These are phyloP conservation scores for Penicillium sp. DNA, from an alignment of 2,329 filamentous ascomycete species.

Conservation along the genomic window DNA sequence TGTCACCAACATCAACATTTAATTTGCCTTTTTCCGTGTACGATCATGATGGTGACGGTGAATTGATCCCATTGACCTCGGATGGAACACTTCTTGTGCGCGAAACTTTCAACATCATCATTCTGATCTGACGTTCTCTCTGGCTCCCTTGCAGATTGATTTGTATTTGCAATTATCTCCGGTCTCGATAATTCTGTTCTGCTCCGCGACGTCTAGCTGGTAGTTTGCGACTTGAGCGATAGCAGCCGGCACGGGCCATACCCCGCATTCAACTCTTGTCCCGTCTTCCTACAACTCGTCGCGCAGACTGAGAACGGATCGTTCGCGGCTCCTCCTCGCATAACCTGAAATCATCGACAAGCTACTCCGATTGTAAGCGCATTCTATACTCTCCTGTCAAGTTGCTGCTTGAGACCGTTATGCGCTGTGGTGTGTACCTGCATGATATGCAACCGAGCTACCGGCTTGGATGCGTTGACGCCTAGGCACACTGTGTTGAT, in stretches of 20 bases:
- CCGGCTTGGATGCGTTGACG: not conserved
- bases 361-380: conserved; percentile 20
- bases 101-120: not conserved
- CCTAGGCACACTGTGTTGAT: not conserved
- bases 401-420: not conserved
- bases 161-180: not conserved
- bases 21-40: not conserved
- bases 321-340: conserved; percentile 1
- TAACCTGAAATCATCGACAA: not conserved
- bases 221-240: conserved; percentile 15
- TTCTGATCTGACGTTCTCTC: not conserved
- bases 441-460: not conserved
- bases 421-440: conserved; percentile 1
- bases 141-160: not conserved
- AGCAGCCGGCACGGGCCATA: conserved; percentile 22
- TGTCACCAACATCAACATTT: not conserved
- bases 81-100: not conserved
- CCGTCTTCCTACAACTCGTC: conserved; percentile 10
- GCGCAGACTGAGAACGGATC: conserved; percentile 13
- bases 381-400: not conserved
- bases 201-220: conserved; percentile 7
- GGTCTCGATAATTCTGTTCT: not conserved
- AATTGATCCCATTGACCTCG: conserved; percentile 7
- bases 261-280: conserved; percentile 23
- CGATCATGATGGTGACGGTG: not conserved